phyloP scores from a whole-genome alignment of 2,329 filamentous ascomycete genomes.

The Paracoccidioides brasiliensis region DNA sequence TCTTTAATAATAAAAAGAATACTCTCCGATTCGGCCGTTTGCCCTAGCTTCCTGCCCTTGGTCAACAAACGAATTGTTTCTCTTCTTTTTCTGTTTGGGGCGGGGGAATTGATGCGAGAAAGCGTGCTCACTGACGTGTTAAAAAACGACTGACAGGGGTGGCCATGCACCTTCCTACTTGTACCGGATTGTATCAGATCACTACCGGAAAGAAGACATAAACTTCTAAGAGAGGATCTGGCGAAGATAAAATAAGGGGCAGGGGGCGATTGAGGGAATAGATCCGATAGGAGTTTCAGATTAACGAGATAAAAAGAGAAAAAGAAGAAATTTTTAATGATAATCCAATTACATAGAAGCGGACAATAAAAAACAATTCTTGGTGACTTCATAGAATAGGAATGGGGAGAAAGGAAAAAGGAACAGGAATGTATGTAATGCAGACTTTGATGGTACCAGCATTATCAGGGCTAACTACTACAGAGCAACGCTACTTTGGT shows the following conservation, averaged over 20 bases:
- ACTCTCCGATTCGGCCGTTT: neutral
- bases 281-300: neutral
- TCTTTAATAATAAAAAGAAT: neutral
- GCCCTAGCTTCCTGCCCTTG: neutral
- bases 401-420: too few species aligned
- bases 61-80: neutral
- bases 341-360: too few species aligned
- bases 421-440: too few species aligned
- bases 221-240: slow-evolving; percentile 26
- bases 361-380: too few species aligned
- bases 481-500: too few species aligned
- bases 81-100: neutral
- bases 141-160: slow-evolving; percentile 30
- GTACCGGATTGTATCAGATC: slow-evolving; percentile 52
- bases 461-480: too few species aligned
- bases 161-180: slow-evolving; percentile 52
- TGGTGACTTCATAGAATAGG: too few species aligned
- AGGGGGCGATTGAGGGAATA: neutral
- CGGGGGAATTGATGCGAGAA: neutral
- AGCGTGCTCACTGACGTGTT: slow-evolving; percentile 9
- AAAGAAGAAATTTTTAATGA: neutral
- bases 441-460: too few species aligned
- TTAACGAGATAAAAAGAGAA: neutral
- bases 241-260: neutral
- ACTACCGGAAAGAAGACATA: slow-evolving; percentile 51